Conservation (phyloP, 495 filamentous ascomycete species). For the Penicillium herquei region DNA sequence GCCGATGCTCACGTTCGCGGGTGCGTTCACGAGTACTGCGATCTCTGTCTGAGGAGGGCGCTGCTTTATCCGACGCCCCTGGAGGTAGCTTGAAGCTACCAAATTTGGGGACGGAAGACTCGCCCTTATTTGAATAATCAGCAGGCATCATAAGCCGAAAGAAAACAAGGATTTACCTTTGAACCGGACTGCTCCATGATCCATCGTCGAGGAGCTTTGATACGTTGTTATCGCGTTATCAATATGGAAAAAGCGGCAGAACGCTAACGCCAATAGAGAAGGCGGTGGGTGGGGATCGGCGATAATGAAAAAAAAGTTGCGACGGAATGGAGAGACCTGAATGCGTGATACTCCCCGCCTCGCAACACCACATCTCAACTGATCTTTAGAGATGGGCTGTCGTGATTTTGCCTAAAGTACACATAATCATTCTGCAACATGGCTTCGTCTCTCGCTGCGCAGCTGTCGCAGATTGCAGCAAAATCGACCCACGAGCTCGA, state of each 20-base stretch:
- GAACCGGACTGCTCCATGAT: conserved; percentile 41
- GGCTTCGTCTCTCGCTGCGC: conserved; percentile 74
- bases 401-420: conserved; percentile 7
- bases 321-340: background rate
- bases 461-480: conserved; percentile 76
- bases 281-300: conserved; percentile 12
- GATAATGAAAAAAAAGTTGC: conserved; percentile 40
- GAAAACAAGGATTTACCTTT: conserved; percentile 25
- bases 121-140: conserved; percentile 25
- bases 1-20: background rate
- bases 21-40: conserved; percentile 16
- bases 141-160: background rate
- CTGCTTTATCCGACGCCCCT: conserved; percentile 18
- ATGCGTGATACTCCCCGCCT: conserved; percentile 2
- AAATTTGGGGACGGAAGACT: conserved; percentile 59
- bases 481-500: conserved; percentile 78
- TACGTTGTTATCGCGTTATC: conserved; percentile 11
- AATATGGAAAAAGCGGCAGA: background rate
- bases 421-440: conserved; percentile 42
- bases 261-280: background rate
- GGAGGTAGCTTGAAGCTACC: conserved; percentile 62
- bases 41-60: conserved; percentile 5
- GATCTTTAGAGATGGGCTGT: conserved; percentile 14
- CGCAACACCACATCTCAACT: background rate
- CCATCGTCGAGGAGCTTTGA: conserved; percentile 31